Base-by-base conservation (phyloP, 129 eudicot species). In the Arctium lappa region DNA sequence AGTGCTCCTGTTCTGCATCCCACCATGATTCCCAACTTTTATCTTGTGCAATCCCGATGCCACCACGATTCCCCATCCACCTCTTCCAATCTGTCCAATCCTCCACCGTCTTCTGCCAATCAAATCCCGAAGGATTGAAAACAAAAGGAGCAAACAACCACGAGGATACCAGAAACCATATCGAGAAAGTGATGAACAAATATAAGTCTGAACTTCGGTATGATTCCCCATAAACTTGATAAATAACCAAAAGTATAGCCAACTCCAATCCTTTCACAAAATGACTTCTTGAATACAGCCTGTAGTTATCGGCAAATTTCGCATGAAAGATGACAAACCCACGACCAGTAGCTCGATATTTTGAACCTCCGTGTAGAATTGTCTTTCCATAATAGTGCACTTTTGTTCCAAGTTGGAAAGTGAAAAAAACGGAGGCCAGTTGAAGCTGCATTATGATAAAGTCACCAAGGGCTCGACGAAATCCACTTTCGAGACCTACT, bases 21-120 rank as follows among this genome's bases (percentile, higher is more conserved):
- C 98, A 93, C 99, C 99, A 95, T 3, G 99, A 90, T 86, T 95
- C 99, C 99, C 99, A 95, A 85, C 99, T 95, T 90, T 90, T 91
- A 79, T 95, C 97, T 6, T 83, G 90, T 13, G 92, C 77, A 46
- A 93, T 91, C 36, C 97, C 97, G 39, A 92, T 91, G 15, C 98
- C 98, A 3, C 98, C 97, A 9, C 97, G 88, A 38, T 95, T 91
- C 30, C 97, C 97, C 97, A 95, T 95, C 98, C 98, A 95, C 84
- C 97, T 87, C 80, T 91, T 95, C 99, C 99, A 95, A 48, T 92
- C 97, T 3, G 97, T 87, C 97, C 97, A 95, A 77, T 95, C 98
- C 42, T 95, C 98, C n/a, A 95, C 97, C 6, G 97, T 93, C 74
- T 95, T 92, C 82, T 91, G 97, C 97, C 97, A 92, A 29, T 95